phyloP scores from a whole-genome alignment of 2,329 filamentous ascomycete species.

The Didymella exigua region DNA sequence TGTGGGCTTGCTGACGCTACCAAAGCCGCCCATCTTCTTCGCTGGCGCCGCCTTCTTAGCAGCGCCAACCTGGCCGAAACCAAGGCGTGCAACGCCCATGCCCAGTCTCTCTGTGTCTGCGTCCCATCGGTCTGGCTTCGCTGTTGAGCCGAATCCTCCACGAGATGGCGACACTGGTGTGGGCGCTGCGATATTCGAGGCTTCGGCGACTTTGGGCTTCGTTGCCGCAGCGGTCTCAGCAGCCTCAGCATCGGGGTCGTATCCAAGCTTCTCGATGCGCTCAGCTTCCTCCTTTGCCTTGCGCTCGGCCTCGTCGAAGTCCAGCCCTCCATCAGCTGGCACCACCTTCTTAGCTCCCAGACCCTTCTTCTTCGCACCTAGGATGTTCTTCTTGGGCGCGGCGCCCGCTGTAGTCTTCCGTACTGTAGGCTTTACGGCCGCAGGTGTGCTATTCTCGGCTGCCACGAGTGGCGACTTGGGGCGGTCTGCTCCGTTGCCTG shows the following conservation, averaged over 20 bases:
- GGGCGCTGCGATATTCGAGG: slow-evolving; percentile 71
- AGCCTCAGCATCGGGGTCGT: slow-evolving; percentile 85
- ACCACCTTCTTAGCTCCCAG: slow-evolving; percentile 74
- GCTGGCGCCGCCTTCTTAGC: slow-evolving; percentile 62
- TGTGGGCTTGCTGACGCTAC: slow-evolving; percentile 76
- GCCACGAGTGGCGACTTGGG: slow-evolving; percentile 77
- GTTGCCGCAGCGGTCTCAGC: slow-evolving; percentile 44
- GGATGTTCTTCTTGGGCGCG: slow-evolving; percentile 80
- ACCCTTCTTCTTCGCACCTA: slow-evolving; percentile 73
- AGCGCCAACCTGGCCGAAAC: slow-evolving; percentile 83
- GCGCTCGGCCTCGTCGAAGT: slow-evolving; percentile 96
- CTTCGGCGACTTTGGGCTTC: slow-evolving; percentile 53
- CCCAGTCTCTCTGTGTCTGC: slow-evolving; percentile 87
- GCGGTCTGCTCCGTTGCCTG: slow-evolving; percentile 68
- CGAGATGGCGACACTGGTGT: slow-evolving; percentile 73
- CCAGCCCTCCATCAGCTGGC: slow-evolving; percentile 69
- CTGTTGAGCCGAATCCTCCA: slow-evolving; percentile 66
- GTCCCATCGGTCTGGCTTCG: slow-evolving; percentile 60
- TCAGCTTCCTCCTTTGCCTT: slow-evolving; percentile 98
- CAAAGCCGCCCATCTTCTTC: slow-evolving; percentile 87
- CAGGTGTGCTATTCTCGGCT: slow-evolving; percentile 58
- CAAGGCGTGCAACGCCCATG: slow-evolving; percentile 83
- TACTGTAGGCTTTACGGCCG: slow-evolving; percentile 72
- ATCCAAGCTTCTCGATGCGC: slow-evolving; percentile 91
- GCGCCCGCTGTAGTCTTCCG: slow-evolving; percentile 71